phyloP scores from a whole-genome alignment of 768 basidiomycete species.

The Boletus subcaerulescens region DNA sequence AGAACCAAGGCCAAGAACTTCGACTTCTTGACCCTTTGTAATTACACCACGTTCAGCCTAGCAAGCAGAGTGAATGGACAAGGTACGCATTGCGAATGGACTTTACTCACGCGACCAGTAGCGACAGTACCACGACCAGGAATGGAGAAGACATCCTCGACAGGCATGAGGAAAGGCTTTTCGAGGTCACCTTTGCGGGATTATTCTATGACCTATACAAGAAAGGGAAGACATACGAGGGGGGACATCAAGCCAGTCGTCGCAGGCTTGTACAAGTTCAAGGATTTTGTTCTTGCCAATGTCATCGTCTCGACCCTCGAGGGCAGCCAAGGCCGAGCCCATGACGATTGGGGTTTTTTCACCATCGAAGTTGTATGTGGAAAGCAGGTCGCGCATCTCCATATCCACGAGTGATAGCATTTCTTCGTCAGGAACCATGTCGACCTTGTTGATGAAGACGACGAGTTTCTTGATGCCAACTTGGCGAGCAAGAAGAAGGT shows the following conservation, averaged over 20 bases:
- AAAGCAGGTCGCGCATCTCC: slow-evolving; percentile 97
- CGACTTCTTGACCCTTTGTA: slow-evolving; percentile 89
- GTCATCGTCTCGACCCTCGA: slow-evolving; percentile 80
- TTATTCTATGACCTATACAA: neutral
- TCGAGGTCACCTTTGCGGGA: slow-evolving; percentile 78
- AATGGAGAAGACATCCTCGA: slow-evolving; percentile 98
- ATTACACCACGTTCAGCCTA: slow-evolving; percentile 91
- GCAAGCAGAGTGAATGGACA: neutral
- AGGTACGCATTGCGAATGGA: neutral
- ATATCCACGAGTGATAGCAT: slow-evolving; percentile 99
- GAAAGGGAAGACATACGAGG: slow-evolving; percentile 53
- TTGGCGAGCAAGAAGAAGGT: slow-evolving; percentile 94
- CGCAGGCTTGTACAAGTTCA: slow-evolving; percentile 83
- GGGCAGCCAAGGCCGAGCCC: slow-evolving; percentile 94
- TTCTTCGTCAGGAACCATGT: slow-evolving; percentile 93
- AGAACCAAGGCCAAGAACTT: slow-evolving; percentile 83
- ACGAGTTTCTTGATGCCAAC: slow-evolving; percentile 97
- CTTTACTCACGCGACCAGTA: slow-evolving; percentile 74
- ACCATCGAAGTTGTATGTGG: slow-evolving; percentile 92
- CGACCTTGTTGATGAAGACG: slow-evolving; percentile 99
- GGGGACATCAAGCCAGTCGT: slow-evolving; percentile 93
- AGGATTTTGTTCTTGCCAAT: slow-evolving; percentile 78
- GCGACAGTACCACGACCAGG: slow-evolving; percentile 98
- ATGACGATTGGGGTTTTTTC: slow-evolving; percentile 97
- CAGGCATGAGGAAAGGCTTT: slow-evolving; percentile 93